Base-by-base conservation (phyloP, 306 rosid species). In the barrel medic (Medicago truncatula) region DNA sequence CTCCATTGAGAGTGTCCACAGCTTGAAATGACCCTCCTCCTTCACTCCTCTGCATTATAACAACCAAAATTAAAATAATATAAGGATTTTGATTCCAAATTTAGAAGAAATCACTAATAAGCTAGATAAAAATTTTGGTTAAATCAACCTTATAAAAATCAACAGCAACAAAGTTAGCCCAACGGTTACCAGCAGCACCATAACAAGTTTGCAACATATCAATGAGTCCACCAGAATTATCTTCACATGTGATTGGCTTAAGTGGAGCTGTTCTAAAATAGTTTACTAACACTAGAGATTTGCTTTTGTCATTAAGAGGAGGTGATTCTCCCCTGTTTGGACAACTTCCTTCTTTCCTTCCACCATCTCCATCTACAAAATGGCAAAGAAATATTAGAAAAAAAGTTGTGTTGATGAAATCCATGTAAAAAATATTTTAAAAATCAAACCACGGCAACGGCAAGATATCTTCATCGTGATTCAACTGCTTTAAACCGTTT, bases 11-110 rank as follows among this genome's bases (percentile, higher is more conserved):
- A 18, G 83, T 78, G 75, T 92, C 98, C 25, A 80, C 78, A 4
- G 97, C 96, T 83, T 88, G 88, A 84, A 94, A 92, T 4, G 97
- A 43, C 40, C 98, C 98, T 70, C 94, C 97, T 31, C 96, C 97
- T 17, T 87, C 92, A 76, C 96, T 94, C 64, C 95, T 88, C 98
- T 93, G 82, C 71, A 76, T 34, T 43, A 53, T 44, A 49, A 49
- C 1, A 39, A 44, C 62, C 2, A 36, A 75, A 50, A 13, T 20
- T 67, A 20, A 20, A 67, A 43, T 3, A 39, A 47, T 44, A 34
- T 16, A 16, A 17, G 46, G 21, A 62, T 61, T 41, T 40, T 25
- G 7, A 44, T 4, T 21, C 16, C 14, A 40, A 70, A 38, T 2
- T 14, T 74, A 2, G 40, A 80, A 44, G 8, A 7, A 63, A 41